These are phyloP conservation scores for Phlegmacium glaucopus DNA, from an alignment of 768 basidiomycete genomes.

Conservation along the genomic window DNA sequence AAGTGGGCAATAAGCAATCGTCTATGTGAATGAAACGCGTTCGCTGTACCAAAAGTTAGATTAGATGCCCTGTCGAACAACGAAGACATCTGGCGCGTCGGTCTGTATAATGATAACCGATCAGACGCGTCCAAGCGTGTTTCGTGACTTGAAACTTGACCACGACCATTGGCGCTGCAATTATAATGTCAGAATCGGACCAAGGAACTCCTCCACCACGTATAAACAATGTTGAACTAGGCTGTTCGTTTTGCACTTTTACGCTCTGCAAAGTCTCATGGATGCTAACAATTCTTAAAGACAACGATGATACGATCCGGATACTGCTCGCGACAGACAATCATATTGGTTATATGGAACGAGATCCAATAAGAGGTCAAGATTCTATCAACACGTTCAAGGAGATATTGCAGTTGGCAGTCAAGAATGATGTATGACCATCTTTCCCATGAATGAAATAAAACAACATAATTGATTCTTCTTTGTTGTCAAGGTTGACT, in stretches of 20 bases:
- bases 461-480: slow-evolving; percentile 6
- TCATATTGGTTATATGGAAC: slow-evolving; percentile 92
- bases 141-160: not conserved
- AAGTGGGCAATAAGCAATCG: too few species aligned
- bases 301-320: slow-evolving; percentile 63
- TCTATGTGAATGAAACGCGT: too few species aligned
- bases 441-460: not conserved
- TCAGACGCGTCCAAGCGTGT: slow-evolving; percentile 1
- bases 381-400: slow-evolving; percentile 95
- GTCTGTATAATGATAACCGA: not conserved
- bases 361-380: slow-evolving; percentile 91
- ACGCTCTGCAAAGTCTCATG: not conserved
- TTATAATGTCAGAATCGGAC: slow-evolving; percentile 19
- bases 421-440: slow-evolving; percentile 68
- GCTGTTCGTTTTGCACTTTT: slow-evolving; percentile 16
- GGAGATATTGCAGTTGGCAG: slow-evolving; percentile 89
- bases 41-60: too few species aligned
- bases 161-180: not conserved
- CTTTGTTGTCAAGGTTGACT: slow-evolving; percentile 73
- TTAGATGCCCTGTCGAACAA: too few species aligned
- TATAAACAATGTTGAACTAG: slow-evolving; percentile 15
- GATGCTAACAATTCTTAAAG: slow-evolving; percentile 29
- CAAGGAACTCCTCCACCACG: slow-evolving; percentile 12
- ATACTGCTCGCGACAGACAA: slow-evolving; percentile 95
- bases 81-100: too few species aligned